Base-by-base conservation (phyloP, 257 asterid species). In the Leptodermis oblonga region DNA sequence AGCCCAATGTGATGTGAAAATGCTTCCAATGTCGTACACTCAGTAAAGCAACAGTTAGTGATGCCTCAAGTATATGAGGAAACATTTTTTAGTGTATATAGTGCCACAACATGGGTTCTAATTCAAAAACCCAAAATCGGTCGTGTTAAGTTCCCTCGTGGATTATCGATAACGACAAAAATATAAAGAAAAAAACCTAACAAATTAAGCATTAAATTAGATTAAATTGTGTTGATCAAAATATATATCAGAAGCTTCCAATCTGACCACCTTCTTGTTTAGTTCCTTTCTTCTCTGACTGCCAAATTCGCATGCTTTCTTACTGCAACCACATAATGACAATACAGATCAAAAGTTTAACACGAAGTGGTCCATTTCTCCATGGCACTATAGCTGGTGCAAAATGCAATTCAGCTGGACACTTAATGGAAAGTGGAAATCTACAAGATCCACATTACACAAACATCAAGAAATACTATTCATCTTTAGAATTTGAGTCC, bases 241-340 rank as follows among this genome's bases (percentile, higher is more conserved):
- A n/a, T n/a, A n/a, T n/a, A 28, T 30, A 55, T 31, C 67, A 18
- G 60, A 72, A 72, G 76, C 71, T 65, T 54, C 60, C 59, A 41
- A 22, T 23, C 53, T 64, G 53, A 64, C 51, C 7, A 34, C 41
- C n/a, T 39, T 17, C 46, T 10, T 8, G 5, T 61, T 18, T 12
- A 20, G 66, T 18, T 61, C 22, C 46, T 61, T 60, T n/a, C n/a
- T n/a, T n/a, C n/a, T 66, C 28, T 26, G 42, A 65, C 51, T 43
- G 4, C 36, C 58, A 37, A 13, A 10, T 49, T 49, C 61, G 49
- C 61, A 33, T 67, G 62, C 48, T 33, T 23, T 67, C 62, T 31
- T 49, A 5, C 48, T 49, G 67, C 10, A 49, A 10, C 60, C 70
- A 48, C 70, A 22, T 26, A 28, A 11, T 15, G 33, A 34, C 63